Base-by-base conservation (phyloP, 2,329 filamentous ascomycete species). In the Clonostachys chloroleuca region DNA sequence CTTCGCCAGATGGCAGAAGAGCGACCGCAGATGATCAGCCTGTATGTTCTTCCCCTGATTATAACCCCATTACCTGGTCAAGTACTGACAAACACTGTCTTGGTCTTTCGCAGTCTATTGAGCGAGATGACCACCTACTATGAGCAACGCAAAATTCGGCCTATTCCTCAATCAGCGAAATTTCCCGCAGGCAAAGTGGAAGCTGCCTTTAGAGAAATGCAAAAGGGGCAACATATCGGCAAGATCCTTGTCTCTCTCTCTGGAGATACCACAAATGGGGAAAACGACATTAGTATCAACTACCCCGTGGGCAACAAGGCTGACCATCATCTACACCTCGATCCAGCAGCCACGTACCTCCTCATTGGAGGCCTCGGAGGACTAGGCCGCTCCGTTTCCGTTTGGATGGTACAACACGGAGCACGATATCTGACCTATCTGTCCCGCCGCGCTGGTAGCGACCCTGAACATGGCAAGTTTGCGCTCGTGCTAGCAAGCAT, bases 371-470 rank as follows among this genome's bases (percentile, higher is more conserved):
- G 52, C 12, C 20, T 49, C n/a, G 42, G 46, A 6, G 50, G 52
- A 14, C 16, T 54, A 12, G 52, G 52, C 9, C 34, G 18, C 6
- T 30, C 42, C 1, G 47, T 59, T 34, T 18, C 44, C 24, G 16
- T 30, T 6, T 47, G 49, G 44, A 42, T 52, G 30, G 43, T 34
- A 9, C 37, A 43, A 14, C 37, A 45, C 0, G 61, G 62, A 0
- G 59, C 59, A 3, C 52, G 50, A 14, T 46, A 56, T 30, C 52
- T 65, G 17, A 48, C 59, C 1, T 54, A 59, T 16, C 44, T 63
- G 2, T 56, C 56, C 0, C 49, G 62, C 12, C 68, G 65, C 3
- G 65, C 63, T 2, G 55, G 51, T 3, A 13, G 16, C 10, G 46
- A 53, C 6, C 40, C 49, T 3, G 54, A 52, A 30, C 60, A 50